Percentiles rank a stretch among this genome's conserved stretches.
Conservation (phyloP, 2,329 filamentous ascomycete genomes). For the Aspergillus sp. region DNA sequence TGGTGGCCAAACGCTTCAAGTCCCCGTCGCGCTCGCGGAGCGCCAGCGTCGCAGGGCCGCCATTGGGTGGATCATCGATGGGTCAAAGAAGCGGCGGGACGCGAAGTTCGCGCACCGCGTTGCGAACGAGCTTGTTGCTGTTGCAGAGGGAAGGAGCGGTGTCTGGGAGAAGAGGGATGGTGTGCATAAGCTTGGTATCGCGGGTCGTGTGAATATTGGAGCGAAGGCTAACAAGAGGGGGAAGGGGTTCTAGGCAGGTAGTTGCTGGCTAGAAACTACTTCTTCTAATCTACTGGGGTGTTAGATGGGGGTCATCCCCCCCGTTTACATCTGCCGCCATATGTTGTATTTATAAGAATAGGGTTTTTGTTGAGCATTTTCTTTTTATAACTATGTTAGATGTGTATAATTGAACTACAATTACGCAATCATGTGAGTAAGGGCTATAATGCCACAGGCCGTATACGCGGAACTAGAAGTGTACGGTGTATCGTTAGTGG, state of each 20-base stretch:
- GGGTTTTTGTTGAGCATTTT: background rate
- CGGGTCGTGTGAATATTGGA: constrained; percentile 69
- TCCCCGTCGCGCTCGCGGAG: constrained; percentile 73
- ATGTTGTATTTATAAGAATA: background rate
- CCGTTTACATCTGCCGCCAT: background rate
- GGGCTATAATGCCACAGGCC: background rate
- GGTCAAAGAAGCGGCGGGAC: constrained; percentile 75
- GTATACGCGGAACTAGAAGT: background rate
- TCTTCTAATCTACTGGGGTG: background rate
- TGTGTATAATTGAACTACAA: background rate
- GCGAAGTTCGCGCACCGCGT: constrained; percentile 74
- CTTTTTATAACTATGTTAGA: background rate
- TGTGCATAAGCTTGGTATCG: constrained; percentile 79
- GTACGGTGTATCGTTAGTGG: background rate
- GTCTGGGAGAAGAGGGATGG: constrained; percentile 80
- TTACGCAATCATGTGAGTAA: background rate
- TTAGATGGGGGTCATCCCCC: background rate
- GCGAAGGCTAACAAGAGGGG: background rate
- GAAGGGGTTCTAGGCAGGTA: background rate
- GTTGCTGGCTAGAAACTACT: too few species aligned
- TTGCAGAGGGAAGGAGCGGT: constrained; percentile 79
- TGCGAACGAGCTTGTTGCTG: constrained; percentile 80
- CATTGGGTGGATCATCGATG: constrained; percentile 84
- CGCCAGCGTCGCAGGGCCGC: constrained; percentile 76
- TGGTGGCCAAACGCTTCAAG: constrained; percentile 79